These are phyloP conservation scores for Fusarium musae DNA, from an alignment of 2,329 filamentous ascomycete genomes.

Conservation along the genomic window DNA sequence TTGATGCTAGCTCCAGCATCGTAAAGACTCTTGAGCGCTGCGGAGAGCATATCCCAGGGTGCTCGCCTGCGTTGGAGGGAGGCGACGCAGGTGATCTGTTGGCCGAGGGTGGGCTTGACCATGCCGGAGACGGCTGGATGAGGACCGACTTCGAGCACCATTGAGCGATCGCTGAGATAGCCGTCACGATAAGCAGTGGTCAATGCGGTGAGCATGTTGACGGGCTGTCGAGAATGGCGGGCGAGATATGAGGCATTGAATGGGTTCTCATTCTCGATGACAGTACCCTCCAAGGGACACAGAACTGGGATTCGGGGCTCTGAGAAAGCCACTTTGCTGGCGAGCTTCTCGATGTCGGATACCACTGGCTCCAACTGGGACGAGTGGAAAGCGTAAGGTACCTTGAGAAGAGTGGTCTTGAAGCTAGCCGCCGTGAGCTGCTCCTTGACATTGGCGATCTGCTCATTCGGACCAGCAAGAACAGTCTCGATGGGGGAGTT, in stretches of 20 bases:
- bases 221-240: slow-evolving; percentile 27
- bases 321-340: slow-evolving; percentile 12
- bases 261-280: neutral
- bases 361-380: slow-evolving; percentile 54
- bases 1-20: slow-evolving; percentile 21
- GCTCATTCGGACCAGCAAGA: slow-evolving; percentile 28
- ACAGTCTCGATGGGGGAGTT: slow-evolving; percentile 73
- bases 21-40: slow-evolving; percentile 20
- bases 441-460: slow-evolving; percentile 17
- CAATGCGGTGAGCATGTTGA: slow-evolving; percentile 30
- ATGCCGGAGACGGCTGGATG: slow-evolving; percentile 35
- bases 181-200: neutral
- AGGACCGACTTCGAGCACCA: slow-evolving; percentile 34
- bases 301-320: slow-evolving; percentile 8
- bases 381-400: slow-evolving; percentile 53
- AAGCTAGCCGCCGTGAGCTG: slow-evolving; percentile 8
- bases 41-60: slow-evolving; percentile 18
- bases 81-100: slow-evolving; percentile 25
- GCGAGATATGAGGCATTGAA: slow-evolving; percentile 29
- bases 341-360: slow-evolving; percentile 56
- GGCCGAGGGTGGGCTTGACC: slow-evolving; percentile 27
- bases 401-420: slow-evolving; percentile 51
- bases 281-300: slow-evolving; percentile 25
- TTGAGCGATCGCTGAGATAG: slow-evolving; percentile 8
- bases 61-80: slow-evolving; percentile 23